phyloP scores from a whole-genome alignment of 2,329 filamentous ascomycete genomes.

The Cercospora sp. region DNA sequence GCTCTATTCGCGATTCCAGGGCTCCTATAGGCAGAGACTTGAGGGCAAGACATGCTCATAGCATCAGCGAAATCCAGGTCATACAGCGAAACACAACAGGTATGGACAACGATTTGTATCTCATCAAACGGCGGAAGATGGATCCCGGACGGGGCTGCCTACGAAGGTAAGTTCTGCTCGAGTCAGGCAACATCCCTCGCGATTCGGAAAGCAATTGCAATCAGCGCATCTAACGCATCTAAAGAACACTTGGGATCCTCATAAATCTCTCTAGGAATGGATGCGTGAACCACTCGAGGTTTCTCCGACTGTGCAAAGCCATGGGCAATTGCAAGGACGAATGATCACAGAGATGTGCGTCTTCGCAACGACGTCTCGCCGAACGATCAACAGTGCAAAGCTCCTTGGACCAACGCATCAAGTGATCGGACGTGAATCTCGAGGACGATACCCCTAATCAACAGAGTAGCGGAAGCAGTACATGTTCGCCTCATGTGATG shows the following conservation, averaged over 20 bases:
- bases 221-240: not conserved
- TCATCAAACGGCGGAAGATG: not conserved
- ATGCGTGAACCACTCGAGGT: not conserved
- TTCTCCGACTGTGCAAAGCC: not conserved
- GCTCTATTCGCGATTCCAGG: not conserved
- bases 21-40: not conserved
- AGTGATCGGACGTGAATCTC: not conserved
- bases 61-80: not conserved
- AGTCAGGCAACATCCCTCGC: not conserved
- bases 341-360: not conserved
- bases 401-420: not conserved
- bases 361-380: not conserved
- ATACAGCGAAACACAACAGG: not conserved
- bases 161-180: not conserved
- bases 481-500: not conserved
- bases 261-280: not conserved
- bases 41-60: not conserved
- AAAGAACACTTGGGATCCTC: not conserved
- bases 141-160: not conserved
- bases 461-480: not conserved
- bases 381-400: not conserved
- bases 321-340: not conserved
- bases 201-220: not conserved
- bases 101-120: not conserved
- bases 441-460: not conserved